These are phyloP conservation scores for Phylloporus sp. DNA, from an alignment of 768 basidiomycete species.

Conservation along the genomic window DNA sequence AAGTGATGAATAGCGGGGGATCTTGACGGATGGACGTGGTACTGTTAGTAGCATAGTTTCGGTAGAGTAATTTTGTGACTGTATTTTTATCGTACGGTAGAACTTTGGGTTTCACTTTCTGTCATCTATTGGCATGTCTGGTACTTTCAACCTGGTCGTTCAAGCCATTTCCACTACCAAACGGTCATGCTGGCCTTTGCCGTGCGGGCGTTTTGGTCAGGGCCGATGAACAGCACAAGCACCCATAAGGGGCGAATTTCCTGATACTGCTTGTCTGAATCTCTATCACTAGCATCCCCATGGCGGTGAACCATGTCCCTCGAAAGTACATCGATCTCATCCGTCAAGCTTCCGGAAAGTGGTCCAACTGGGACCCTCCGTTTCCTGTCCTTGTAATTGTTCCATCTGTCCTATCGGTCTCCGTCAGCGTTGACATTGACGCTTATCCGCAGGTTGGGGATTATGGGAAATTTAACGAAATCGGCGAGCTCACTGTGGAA, in stretches of 20 bases:
- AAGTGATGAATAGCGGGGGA: constrained; percentile 11
- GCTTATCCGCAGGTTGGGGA: constrained; percentile 23
- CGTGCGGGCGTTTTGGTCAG: no score
- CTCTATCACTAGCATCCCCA: neutral
- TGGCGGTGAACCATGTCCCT: constrained; percentile 9
- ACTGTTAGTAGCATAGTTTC: no score
- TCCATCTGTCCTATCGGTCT: neutral
- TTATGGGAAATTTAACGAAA: constrained; percentile 26
- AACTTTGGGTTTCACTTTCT: no score
- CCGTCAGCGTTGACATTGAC: neutral
- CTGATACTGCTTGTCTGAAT: no score
- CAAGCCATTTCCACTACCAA: no score
- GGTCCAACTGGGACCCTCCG: constrained; percentile 32
- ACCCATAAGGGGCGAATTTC: no score
- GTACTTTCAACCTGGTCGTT: no score
- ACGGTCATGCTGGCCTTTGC: no score
- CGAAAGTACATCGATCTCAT: constrained; percentile 32
- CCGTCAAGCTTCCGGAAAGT: constrained; percentile 23
- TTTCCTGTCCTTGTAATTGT: constrained; percentile 18
- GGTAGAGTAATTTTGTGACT: no score
- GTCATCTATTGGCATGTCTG: no score
- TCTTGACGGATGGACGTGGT: neutral
- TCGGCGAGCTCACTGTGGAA: constrained; percentile 3
- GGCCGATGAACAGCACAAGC: no score
- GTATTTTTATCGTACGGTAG: no score